These are phyloP conservation scores for Buddleja alternifolia DNA, from an alignment of 257 asterid species.

Conservation along the genomic window DNA sequence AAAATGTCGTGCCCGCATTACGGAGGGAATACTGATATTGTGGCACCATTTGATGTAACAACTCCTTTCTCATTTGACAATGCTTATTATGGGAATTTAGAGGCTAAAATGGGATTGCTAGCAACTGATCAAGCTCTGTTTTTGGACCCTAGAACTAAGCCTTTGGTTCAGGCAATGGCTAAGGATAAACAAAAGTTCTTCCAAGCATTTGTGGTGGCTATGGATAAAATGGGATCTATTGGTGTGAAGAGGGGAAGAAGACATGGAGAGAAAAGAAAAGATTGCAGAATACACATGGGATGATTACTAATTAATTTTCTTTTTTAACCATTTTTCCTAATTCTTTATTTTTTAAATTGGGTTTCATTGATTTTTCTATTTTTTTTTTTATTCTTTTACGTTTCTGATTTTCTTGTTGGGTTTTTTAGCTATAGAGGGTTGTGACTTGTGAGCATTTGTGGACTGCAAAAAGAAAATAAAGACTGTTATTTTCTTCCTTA, in stretches of 20 bases:
- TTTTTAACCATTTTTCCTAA: neutral
- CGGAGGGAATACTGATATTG: conserved; percentile 78
- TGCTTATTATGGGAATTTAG: conserved; percentile 87
- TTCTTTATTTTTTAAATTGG: conserved; percentile 25
- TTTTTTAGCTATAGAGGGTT: conserved; percentile 2
- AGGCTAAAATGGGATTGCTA: conserved; percentile 74
- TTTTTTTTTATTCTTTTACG: conserved; percentile 32
- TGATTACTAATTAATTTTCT: neutral
- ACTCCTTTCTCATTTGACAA: conserved; percentile 87
- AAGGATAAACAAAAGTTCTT: conserved; percentile 72
- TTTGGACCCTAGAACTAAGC: conserved; percentile 78
- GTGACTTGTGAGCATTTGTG: conserved; percentile 25
- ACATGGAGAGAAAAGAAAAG: conserved; percentile 83
- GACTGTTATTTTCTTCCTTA: too few species aligned
- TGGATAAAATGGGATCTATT: conserved; percentile 95
- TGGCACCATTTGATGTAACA: conserved; percentile 91
- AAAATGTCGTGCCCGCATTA: conserved; percentile 79
- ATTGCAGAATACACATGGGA: conserved; percentile 61
- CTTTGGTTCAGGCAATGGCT: conserved; percentile 70
- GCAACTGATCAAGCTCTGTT: conserved; percentile 75
- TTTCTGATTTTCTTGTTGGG: conserved; percentile 13
- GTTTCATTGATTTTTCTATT: neutral
- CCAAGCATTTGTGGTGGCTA: conserved; percentile 73
- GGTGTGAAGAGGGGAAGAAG: conserved; percentile 80
- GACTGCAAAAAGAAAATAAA: too few species aligned